A percentile compares a stretch with the other conserved stretches of the same genome.
phyloP scores from a whole-genome alignment of 345 rosid species.

The Kandelia obovata region DNA sequence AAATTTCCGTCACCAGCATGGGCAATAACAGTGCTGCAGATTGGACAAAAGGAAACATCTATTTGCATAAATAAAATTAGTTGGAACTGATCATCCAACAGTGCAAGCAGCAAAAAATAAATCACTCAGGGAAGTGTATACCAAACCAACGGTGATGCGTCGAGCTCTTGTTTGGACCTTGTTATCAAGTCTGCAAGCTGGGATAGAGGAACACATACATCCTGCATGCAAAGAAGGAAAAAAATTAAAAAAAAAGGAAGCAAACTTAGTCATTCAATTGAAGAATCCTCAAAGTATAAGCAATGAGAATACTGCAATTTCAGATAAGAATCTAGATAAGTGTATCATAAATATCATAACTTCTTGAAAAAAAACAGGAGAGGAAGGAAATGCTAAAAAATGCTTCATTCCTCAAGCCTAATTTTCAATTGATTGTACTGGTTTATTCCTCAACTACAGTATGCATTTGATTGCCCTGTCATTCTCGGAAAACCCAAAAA shows the following conservation, averaged over 20 bases:
- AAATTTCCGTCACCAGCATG: conserved; percentile 98
- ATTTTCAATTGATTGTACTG: conserved; percentile 4
- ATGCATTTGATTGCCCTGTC: neutral
- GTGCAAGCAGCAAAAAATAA: conserved; percentile 9
- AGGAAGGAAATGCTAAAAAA: neutral
- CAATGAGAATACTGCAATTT: neutral
- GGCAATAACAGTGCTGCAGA: conserved; percentile 70
- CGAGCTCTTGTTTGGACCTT: conserved; percentile 64
- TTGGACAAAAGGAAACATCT: conserved; percentile 2
- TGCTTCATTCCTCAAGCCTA: neutral
- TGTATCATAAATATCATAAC: neutral
- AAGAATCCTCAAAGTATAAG: neutral
- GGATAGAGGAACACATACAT: conserved; percentile 89
- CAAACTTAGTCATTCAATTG: neutral
- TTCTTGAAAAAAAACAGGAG: neutral
- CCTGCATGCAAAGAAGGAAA: conserved; percentile 38
- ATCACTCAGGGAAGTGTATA: conserved; percentile 16
- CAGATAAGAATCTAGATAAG: neutral
- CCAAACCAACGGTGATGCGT: conserved; percentile 58
- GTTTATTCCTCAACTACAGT: too few species aligned
- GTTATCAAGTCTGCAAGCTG: conserved; percentile 75
- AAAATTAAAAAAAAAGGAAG: too few species aligned
- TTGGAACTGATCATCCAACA: conserved; percentile 5
- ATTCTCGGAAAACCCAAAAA: neutral
- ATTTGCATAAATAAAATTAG: neutral